These are phyloP conservation scores for Sarcomyxa edulis DNA, from an alignment of 768 basidiomycete species.

Conservation along the genomic window DNA sequence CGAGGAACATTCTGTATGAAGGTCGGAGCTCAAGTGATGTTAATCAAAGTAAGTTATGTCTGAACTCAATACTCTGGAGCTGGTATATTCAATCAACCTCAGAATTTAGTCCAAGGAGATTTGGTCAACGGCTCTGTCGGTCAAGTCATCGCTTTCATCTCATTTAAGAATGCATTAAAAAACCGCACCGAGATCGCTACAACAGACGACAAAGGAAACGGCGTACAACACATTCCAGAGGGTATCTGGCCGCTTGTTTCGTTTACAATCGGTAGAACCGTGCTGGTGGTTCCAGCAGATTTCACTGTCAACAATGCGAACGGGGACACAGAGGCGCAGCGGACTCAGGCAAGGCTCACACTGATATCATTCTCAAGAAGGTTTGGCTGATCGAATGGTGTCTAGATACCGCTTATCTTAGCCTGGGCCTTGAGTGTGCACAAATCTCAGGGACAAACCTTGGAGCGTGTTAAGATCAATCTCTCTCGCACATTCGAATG, in stretches of 20 bases:
- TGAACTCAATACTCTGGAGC: background rate
- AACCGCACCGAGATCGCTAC: constrained; percentile 32
- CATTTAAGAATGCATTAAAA: constrained; percentile 34
- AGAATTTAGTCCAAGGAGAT: constrained; percentile 66
- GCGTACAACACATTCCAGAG: constrained; percentile 4
- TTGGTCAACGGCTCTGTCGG: constrained; percentile 73
- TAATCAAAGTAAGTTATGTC: constrained; percentile 49
- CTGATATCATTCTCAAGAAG: background rate
- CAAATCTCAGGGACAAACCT: constrained; percentile 88
- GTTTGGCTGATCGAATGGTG: background rate
- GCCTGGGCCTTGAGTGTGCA: constrained; percentile 88
- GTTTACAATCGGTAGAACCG: constrained; percentile 43
- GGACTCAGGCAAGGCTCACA: constrained; percentile 43
- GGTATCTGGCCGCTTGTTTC: constrained; percentile 53
- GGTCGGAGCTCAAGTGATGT: constrained; percentile 85
- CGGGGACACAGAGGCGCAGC: constrained; percentile 53
- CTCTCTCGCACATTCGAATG: constrained; percentile 73
- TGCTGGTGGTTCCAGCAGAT: constrained; percentile 48
- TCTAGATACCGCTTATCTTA: constrained; percentile 69
- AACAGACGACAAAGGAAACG: constrained; percentile 15
- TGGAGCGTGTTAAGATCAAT: constrained; percentile 80
- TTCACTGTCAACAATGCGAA: constrained; percentile 61
- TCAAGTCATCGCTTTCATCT: constrained; percentile 40
- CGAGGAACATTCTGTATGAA: too few relatives aligned
- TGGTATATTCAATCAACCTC: constrained; percentile 1